Percentiles rank a stretch among this genome's conserved stretches.
Evolutionary conservation across 441 rosid genomes (phyloP).

Genomic region (Pelargonium myrrhifolium): DNA sequence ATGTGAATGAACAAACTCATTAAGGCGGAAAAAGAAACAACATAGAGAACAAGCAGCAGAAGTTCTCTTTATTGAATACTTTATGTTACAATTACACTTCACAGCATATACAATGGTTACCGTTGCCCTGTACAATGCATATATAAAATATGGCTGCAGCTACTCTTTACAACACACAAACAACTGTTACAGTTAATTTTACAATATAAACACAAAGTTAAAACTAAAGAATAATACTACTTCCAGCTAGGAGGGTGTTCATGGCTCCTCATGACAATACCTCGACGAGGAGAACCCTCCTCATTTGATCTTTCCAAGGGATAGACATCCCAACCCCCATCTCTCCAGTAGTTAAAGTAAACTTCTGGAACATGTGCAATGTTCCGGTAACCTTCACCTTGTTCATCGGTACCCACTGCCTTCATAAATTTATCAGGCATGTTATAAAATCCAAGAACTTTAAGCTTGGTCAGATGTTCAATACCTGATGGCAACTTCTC

Average conservation of each 20-base stretch:
- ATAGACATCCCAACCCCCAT: slow-evolving; percentile 33
- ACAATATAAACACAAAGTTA: not conserved
- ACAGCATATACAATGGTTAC: not conserved
- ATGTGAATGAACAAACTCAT: no score
- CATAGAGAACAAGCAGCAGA: not conserved
- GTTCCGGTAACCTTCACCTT: slow-evolving; percentile 28
- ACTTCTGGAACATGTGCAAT: slow-evolving; percentile 35
- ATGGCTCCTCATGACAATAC: not conserved
- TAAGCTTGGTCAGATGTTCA: slow-evolving; percentile 26
- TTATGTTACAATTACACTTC: not conserved
- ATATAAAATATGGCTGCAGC: not conserved
- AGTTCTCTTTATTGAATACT: not conserved
- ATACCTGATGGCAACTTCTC: slow-evolving; percentile 37
- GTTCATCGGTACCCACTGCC: slow-evolving; percentile 25
- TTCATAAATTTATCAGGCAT: slow-evolving; percentile 32
- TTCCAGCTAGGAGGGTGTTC: slow-evolving; percentile 15
- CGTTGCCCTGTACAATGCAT: not conserved
- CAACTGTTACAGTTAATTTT: no score
- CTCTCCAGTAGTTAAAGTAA: slow-evolving; percentile 25
- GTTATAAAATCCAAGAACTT: slow-evolving; percentile 29
- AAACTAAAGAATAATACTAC: not conserved
- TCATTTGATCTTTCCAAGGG: slow-evolving; percentile 26
- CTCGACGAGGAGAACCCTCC: slow-evolving; percentile 7
- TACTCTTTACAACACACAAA: not conserved
- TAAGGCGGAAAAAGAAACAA: no score